Evolutionary conservation across 108 stramenopile species (phyloP), one percentile per base, ranked within the genome.

Genomic region (Cafeteria roenbergensis): DNA sequence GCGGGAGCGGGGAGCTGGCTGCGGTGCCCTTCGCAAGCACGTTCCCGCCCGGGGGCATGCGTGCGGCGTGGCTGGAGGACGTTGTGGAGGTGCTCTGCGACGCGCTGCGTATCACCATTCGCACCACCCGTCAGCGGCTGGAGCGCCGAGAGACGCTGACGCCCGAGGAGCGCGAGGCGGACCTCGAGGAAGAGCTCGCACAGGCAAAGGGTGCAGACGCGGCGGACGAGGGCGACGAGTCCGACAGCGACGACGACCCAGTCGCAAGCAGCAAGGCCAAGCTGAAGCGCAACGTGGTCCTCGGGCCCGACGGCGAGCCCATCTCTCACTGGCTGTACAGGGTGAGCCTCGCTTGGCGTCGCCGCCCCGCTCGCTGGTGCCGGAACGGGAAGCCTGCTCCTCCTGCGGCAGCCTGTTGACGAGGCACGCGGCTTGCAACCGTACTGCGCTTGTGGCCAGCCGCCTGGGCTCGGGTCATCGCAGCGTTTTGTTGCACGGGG

Each of bases 321-420:
- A 99, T 99, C 55, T 92, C 97, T 0, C 91, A 90, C 65, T 99
- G 97, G 97, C 80, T 99, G 33, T 99, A 94, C 85, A 96, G n/a
- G n/a, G n/a, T n/a, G n/a, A n/a, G n/a, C n/a, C n/a, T n/a, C n/a
- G n/a, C n/a, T n/a, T n/a, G n/a, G n/a, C n/a, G n/a, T n/a, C n/a
- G n/a, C n/a, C n/a, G n/a, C n/a, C n/a, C n/a, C n/a, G n/a, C n/a
- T n/a, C n/a, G n/a, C n/a, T n/a, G n/a, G n/a, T n/a, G n/a, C n/a
- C n/a, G n/a, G n/a, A n/a, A n/a, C n/a, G n/a, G n/a, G n/a, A n/a
- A n/a, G n/a, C n/a, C n/a, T n/a, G n/a, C n/a, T n/a, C n/a, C n/a
- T n/a, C n/a, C n/a, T n/a, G n/a, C n/a, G n/a, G n/a, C n/a, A n/a
- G n/a, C n/a, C n/a, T n/a, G n/a, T n/a, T n/a, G n/a, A n/a, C n/a